Conservation (phyloP, 192 early-diverging fungal genomes). For the Podochytrium sp. region DNA sequence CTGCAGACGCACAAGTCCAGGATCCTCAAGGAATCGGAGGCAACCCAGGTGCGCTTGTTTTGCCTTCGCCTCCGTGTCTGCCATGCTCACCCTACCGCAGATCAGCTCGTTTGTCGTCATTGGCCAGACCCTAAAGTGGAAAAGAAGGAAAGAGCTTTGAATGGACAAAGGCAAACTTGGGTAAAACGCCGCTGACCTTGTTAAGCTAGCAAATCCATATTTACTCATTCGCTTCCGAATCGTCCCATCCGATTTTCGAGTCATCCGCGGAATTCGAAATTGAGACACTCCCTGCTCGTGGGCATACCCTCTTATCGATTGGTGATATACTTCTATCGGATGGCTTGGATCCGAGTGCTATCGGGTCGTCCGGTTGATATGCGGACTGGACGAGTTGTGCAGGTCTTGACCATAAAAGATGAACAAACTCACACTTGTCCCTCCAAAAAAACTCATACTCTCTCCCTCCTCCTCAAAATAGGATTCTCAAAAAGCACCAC, state of each 20-base stretch:
- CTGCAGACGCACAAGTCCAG: constrained; percentile 10
- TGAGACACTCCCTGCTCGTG: neutral
- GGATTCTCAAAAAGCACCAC: constrained; percentile 61
- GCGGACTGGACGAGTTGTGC: too few species aligned
- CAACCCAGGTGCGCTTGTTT: neutral
- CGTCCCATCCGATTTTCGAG: too few species aligned
- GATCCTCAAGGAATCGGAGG: constrained; percentile 10
- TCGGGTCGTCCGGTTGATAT: too few species aligned
- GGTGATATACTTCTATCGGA: too few species aligned
- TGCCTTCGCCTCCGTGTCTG: neutral
- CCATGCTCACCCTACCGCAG: neutral
- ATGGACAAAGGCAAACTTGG: constrained; percentile 57
- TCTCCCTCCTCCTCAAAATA: neutral
- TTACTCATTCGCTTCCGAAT: too few species aligned
- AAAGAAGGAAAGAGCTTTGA: constrained; percentile 61
- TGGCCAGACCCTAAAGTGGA: constrained; percentile 57
- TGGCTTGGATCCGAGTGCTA: too few species aligned
- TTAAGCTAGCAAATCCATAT: too few species aligned
- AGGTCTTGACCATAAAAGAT: too few species aligned
- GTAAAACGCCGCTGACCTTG: neutral
- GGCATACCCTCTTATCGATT: too few species aligned
- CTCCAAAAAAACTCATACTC: too few species aligned
- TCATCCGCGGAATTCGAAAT: neutral
- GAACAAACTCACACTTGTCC: too few species aligned
- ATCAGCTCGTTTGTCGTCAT: constrained; percentile 60